Evolutionary conservation across 2,329 filamentous ascomycete genomes (phyloP), one percentile per base, ranked within the genome.

Genomic region (Talaromyces funiculosus): DNA sequence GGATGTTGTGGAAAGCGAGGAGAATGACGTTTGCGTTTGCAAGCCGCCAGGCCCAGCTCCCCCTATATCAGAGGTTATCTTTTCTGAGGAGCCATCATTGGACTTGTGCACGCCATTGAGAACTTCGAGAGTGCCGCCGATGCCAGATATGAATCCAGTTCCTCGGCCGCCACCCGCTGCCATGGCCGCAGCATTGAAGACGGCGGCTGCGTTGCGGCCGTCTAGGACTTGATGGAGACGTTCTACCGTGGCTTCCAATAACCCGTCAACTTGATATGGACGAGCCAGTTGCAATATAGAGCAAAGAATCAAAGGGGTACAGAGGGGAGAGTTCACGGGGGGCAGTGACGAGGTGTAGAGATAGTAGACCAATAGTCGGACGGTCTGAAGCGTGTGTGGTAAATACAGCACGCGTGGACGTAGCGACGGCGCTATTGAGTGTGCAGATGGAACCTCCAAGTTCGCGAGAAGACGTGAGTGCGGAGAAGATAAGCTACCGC

Each of bases 111-210:
- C 69, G 38, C 74, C 71, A 61, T 68, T 82, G 73, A 70, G 74
- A 65, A 64, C 78, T 67, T 74, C 76, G 33, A 75, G 70, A 3
- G 69, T 78, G 24, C 75, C 75, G 51, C 75, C 77, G 6, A 80
- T 76, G 5, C 84, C 80, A 67, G 83, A 86, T 38, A 82, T 77
- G 68, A 85, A 90, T 57, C 89, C 87, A 29, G 93, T 90, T 53
- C 90, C 90, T 53, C 92, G 86, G 0, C 94, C 94, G 26, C 94
- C 92, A 10, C 94, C 94, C 1, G 94, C 94, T 0, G 92, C 94
- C 94, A 97, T 97, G 57, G 94, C 94, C 0, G 93, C 94, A 0
- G 94, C 94, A 66, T 99, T 99, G 80, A 99, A 99, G 0, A 99
- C 92, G 5, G 94, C 94, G 0, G 94, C 94, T 0, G 94, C 93